Conservation (phyloP, 306 rosid genomes). For the Datisca glomerata region DNA sequence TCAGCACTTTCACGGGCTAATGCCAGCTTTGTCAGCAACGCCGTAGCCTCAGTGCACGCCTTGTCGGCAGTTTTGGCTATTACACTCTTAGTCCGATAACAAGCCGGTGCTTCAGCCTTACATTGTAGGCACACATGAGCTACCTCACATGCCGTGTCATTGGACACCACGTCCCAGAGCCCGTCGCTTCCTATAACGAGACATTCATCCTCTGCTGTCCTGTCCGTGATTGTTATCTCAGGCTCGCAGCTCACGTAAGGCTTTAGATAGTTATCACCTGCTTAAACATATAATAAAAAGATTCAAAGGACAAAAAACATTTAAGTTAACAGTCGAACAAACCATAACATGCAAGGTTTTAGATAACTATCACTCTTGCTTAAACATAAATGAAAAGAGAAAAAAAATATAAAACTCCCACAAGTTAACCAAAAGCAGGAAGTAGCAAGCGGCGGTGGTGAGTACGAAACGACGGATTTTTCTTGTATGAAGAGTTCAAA, state of each 20-base stretch:
- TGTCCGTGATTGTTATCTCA: constrained; percentile 47
- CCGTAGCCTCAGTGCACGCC: constrained; percentile 40
- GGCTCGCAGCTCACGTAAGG: constrained; percentile 52
- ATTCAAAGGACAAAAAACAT: no score
- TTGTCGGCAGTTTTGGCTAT: constrained; percentile 11
- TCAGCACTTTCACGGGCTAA: constrained; percentile 45
- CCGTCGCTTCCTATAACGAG: constrained; percentile 51
- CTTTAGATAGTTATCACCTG: constrained; percentile 56
- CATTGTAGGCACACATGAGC: constrained; percentile 41
- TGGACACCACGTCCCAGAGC: constrained; percentile 57
- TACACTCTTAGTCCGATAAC: background rate
- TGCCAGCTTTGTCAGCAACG: constrained; percentile 53
- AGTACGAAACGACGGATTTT: no score
- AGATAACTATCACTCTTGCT: no score
- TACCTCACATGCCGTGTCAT: constrained; percentile 51
- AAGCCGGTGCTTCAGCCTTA: constrained; percentile 3
- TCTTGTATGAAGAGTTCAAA: no score
- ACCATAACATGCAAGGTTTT: no score
- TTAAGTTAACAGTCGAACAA: no score
- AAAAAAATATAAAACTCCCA: no score
- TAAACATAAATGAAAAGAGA: no score
- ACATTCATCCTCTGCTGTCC: constrained; percentile 48
- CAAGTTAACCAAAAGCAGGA: no score
- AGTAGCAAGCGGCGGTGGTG: background rate
- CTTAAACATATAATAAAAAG: background rate